These are phyloP conservation scores for Psilocybe cyanescens DNA, from an alignment of 768 basidiomycete genomes.

Conservation along the genomic window DNA sequence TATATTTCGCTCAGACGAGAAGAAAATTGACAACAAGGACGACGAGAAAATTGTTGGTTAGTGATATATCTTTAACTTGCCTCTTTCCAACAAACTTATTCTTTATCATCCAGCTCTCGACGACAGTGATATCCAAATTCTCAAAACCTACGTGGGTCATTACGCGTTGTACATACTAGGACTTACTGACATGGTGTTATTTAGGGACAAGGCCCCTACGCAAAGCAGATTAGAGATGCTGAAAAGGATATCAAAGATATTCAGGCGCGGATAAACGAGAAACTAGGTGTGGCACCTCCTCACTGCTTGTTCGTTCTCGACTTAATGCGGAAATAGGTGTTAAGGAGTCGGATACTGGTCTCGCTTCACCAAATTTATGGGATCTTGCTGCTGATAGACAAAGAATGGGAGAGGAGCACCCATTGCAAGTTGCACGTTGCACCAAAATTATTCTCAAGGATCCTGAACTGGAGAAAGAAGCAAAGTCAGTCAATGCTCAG, in stretches of 20 bases:
- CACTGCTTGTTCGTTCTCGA: background rate
- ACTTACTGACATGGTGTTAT: constrained; percentile 7
- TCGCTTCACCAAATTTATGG: constrained; percentile 97
- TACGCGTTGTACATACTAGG: background rate
- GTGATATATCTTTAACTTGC: constrained; percentile 25
- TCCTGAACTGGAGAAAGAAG: constrained; percentile 73
- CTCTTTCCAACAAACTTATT: background rate
- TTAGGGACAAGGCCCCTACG: constrained; percentile 99
- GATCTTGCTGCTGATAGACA: constrained; percentile 92
- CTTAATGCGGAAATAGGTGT: constrained; percentile 59
- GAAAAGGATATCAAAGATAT: constrained; percentile 95
- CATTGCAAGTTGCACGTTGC: constrained; percentile 96
- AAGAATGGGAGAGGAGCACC: constrained; percentile 90
- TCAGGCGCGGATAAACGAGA: constrained; percentile 97
- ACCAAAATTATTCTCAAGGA: constrained; percentile 96
- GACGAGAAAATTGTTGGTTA: constrained; percentile 92
- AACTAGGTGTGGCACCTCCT: constrained; percentile 63
- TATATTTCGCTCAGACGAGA: constrained; percentile 60
- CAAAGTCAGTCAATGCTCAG: constrained; percentile 75
- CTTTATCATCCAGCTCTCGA: constrained; percentile 70
- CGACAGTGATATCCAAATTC: constrained; percentile 97
- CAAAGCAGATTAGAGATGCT: constrained; percentile 81
- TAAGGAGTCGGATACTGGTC: constrained; percentile 97
- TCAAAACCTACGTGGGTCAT: constrained; percentile 90
- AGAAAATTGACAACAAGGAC: constrained; percentile 83